A percentile compares a stretch with the other conserved stretches of the same genome.
These are phyloP conservation scores for Paulownia fortunei DNA, from an alignment of 257 asterid genomes.

Conservation along the genomic window DNA sequence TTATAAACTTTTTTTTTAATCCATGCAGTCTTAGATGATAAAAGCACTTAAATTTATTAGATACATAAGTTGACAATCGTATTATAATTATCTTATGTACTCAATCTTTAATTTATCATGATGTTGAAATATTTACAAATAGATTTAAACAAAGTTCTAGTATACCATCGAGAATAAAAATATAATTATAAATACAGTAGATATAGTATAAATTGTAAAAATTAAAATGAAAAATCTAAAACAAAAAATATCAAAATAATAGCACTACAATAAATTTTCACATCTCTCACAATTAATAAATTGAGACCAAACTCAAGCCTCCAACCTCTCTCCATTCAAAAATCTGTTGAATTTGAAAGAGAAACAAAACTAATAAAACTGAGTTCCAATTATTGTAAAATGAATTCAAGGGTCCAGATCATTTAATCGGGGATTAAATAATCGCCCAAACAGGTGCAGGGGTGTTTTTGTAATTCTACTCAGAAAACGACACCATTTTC, in stretches of 20 bases:
- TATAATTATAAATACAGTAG: background rate
- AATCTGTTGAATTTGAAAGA: constrained; percentile 1
- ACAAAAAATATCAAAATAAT: too few relatives aligned
- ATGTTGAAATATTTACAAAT: too few relatives aligned
- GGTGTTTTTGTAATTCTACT: constrained; percentile 22
- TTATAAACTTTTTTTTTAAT: too few relatives aligned
- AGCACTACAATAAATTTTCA: background rate
- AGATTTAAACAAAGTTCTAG: too few relatives aligned
- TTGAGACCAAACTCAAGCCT: background rate
- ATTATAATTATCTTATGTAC: background rate
- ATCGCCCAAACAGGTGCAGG: background rate
- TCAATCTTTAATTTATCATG: background rate
- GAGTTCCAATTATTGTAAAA: constrained; percentile 17
- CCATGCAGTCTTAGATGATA: too few relatives aligned
- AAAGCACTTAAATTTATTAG: too few relatives aligned
- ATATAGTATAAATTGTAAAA: background rate
- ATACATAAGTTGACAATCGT: too few relatives aligned
- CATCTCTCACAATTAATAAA: background rate
- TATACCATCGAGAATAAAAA: background rate
- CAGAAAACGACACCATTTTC: constrained; percentile 34
- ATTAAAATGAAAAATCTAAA: background rate
- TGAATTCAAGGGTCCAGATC: constrained; percentile 30
- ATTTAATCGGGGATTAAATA: constrained; percentile 11
- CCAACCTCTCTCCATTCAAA: background rate
- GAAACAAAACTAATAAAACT: constrained; percentile 34